Conservation (phyloP, 495 filamentous ascomycete genomes). For the Lasiosphaeria hispida region DNA sequence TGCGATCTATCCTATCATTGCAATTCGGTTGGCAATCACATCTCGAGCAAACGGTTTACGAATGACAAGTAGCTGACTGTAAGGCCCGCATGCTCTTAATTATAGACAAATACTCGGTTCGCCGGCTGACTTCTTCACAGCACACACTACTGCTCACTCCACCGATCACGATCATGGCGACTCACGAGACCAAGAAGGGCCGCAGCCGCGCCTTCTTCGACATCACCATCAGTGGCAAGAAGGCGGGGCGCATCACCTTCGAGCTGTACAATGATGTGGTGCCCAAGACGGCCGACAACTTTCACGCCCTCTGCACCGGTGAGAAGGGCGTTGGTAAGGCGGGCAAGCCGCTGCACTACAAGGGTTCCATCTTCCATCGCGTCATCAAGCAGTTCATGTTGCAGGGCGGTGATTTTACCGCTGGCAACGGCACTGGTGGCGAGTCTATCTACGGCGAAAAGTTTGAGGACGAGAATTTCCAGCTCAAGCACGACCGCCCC, state of each 20-base stretch:
- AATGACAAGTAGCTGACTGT: no score
- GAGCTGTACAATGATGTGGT: slow-evolving; percentile 90
- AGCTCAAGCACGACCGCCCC: slow-evolving; percentile 87
- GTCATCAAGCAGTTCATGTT: slow-evolving; percentile 99
- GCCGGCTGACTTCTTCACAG: background rate
- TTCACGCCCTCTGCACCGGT: slow-evolving; percentile 91
- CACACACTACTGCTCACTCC: background rate
- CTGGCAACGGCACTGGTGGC: slow-evolving; percentile 89
- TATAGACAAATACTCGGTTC: background rate
- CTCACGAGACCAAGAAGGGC: slow-evolving; percentile 37
- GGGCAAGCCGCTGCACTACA: slow-evolving; percentile 88
- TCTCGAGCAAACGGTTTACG: no score
- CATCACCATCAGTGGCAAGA: slow-evolving; percentile 71
- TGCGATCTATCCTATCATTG: no score
- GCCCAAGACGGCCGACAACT: slow-evolving; percentile 94
- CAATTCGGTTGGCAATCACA: no score
- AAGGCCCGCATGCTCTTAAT: no score
- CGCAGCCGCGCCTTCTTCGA: slow-evolving; percentile 86
- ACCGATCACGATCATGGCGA: slow-evolving; percentile 30
- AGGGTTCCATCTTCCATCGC: slow-evolving; percentile 88
- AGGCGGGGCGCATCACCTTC: slow-evolving; percentile 71
- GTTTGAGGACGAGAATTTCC: slow-evolving; percentile 97
- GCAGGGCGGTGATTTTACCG: slow-evolving; percentile 98
- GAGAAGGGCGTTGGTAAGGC: slow-evolving; percentile 80
- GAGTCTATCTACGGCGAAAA: slow-evolving; percentile 98